Base-by-base conservation (phyloP, 169 alveolate genomes). In the Eimeria nieschulzi region DNA sequence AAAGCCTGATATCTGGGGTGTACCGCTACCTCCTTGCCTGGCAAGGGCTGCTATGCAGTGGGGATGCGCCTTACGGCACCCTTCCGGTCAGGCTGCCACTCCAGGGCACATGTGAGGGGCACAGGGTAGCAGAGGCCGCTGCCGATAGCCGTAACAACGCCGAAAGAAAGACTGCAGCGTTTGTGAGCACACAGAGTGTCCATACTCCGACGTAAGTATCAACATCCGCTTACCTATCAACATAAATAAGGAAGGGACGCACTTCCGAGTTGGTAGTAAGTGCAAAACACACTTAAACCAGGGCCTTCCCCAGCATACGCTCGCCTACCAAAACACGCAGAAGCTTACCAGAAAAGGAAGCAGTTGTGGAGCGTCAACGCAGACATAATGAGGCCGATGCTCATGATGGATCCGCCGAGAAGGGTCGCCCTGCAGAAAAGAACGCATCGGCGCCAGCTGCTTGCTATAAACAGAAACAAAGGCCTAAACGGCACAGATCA, bases 121-220 rank as follows among this genome's bases (percentile, higher is more conserved):
- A 80, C 90, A 15, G 94, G 86, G 91, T 91, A 91, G 66, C 83
- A 25, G 56, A 91, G 85, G 72, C 94, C 94, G 91, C 91, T 66
- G 63, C 94, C 94, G 54, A 91, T 83, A 33, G 91, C 94, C 39
- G 90, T 66, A 21, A 91, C 87, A 51, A 91, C 91, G 64, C 94
- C 94, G 76, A 68, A 91, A 25, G 91, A 39, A 61, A 91, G 82
- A 72, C 79, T 68, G 91, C 12, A 23, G 26, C 54, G 54, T 33
- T 33, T 33, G 46, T 3, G 46, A 33, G 46, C 46, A 33, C 46
- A 15, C n/a, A 59, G n/a, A 59, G 68, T 59, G 68, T 19, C 68
- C 68, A 59, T 19, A 59, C 23, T 19, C 15, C 68, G n/a, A 15
- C 68, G 68, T 0, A 59, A 59, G 23, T 19, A 2, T 19, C 15